These are phyloP conservation scores for Podospora australis DNA, from an alignment of 495 filamentous ascomycete species.

Conservation along the genomic window DNA sequence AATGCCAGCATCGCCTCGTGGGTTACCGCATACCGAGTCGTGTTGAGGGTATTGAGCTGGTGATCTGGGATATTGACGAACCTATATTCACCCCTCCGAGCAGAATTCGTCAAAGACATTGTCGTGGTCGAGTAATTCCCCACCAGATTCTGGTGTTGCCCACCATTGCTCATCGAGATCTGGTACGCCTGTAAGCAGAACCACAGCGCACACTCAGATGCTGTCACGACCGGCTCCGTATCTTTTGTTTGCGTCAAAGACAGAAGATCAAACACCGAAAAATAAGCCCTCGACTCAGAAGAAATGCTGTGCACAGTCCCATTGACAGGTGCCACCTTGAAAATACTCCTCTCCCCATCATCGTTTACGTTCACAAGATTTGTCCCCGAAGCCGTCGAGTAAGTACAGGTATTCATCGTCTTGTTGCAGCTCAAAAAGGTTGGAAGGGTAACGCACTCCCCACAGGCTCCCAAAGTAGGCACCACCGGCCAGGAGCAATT, in stretches of 20 bases:
- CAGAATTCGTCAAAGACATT: constrained; percentile 5
- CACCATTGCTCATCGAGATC: constrained; percentile 21
- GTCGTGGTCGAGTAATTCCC: constrained; percentile 27
- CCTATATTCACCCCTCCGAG: constrained; percentile 19
- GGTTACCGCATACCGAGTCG: constrained; percentile 24
- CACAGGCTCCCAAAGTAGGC: constrained; percentile 31
- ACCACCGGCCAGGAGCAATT: constrained; percentile 33
- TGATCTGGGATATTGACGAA: constrained; percentile 25
- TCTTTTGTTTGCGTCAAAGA: constrained; percentile 15
- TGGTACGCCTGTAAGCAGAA: constrained; percentile 30
- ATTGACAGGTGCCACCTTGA: constrained; percentile 27
- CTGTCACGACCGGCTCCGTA: constrained; percentile 4
- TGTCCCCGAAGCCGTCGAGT: constrained; percentile 25
- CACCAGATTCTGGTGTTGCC: constrained; percentile 16
- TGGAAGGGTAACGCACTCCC: constrained; percentile 19
- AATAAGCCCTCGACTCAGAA: constrained; percentile 17
- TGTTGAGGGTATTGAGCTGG: constrained; percentile 21
- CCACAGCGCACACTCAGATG: constrained; percentile 29
- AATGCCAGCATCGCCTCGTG: constrained; percentile 23
- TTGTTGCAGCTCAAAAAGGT: constrained; percentile 18
- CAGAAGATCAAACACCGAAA: constrained; percentile 33
- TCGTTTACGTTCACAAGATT: constrained; percentile 12
- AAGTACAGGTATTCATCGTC: constrained; percentile 23
- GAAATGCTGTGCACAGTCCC: constrained; percentile 9
- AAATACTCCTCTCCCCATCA: constrained; percentile 15